Base-by-base conservation (phyloP, 2,329 filamentous ascomycete genomes). In the Fusarium algeriense region DNA sequence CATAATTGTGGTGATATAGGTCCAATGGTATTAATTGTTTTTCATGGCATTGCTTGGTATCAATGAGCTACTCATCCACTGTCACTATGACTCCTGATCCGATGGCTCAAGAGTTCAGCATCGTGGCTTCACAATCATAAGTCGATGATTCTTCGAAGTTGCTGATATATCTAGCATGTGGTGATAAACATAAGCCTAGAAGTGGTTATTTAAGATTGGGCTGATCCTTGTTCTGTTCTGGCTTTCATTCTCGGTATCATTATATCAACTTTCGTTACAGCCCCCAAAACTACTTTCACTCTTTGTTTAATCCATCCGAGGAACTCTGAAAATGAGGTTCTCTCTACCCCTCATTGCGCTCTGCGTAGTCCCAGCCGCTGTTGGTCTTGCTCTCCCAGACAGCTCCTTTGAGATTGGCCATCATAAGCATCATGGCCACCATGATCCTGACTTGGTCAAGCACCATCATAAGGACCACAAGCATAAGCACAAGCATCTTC, bases 271-370 rank as follows among this genome's bases (percentile, higher is more conserved):
- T 63, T 53, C 52, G 55, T 63, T 48, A 41, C 14, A 28, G 23
- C 32, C 28, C 17, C 23, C 37, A 20, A 49, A 28, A 63, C 64
- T 54, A 35, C 38, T 45, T 54, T 13, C 53, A 49, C n/a, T 50
- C 19, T 58, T 44, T 35, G 20, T 30, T 30, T 58, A 28, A 54
- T 30, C 19, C 20, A 9, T 19, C 55, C 8, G 17, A 40, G 20
- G 20, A 35, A 20, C 32, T 37, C 59, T 49, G 30, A 70, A 17
- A 43, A 78, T 78, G 76, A 77, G 63, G 64, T 52, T 75, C 44
- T 66, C 59, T 13, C 23, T 78, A 20, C 71, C 71, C 26, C 26
- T 76, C 14, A 41, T 71, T 37, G 69, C 67, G 52, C 65, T 78
- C 57, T 71, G 70, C 53, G 75, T 67, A 43, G 26, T 67, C 14